phyloP scores from a whole-genome alignment of 257 asterid species.

The Ehretia macrophylla region DNA sequence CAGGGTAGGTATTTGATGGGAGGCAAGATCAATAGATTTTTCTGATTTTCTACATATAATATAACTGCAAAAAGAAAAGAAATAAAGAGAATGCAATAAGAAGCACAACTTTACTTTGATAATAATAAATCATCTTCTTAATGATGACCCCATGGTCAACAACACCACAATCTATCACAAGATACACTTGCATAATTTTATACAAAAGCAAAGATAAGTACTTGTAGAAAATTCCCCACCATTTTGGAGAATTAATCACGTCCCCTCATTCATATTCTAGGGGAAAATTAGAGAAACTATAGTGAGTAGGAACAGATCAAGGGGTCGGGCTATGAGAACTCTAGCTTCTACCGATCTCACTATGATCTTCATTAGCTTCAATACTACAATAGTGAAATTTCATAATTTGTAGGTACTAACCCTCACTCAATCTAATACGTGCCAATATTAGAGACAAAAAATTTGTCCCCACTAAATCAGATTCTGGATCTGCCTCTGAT shows the following conservation, averaged over 20 bases:
- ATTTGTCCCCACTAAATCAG: neutral
- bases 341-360: no score
- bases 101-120: conserved; percentile 41
- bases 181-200: conserved; percentile 38
- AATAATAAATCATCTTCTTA: conserved; percentile 45
- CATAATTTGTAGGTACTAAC: no score
- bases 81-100: conserved; percentile 23
- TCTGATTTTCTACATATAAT: no score
- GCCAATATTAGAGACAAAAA: neutral
- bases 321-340: no score
- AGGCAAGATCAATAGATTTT: no score
- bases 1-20: conserved; percentile 55
- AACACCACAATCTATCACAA: conserved; percentile 57
- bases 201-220: conserved; percentile 26
- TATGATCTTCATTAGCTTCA: no score
- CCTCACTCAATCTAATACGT: no score
- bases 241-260: conserved; percentile 36
- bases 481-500: no score
- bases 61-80: no score
- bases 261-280: conserved; percentile 37
- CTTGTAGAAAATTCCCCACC: conserved; percentile 48
- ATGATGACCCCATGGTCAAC: conserved; percentile 50
- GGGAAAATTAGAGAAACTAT: conserved; percentile 37
- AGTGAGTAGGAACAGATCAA: no score
- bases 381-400: no score